phyloP scores from a whole-genome alignment of 202 grass and related monocot genomes.

The Brachypodium distachyon region DNA sequence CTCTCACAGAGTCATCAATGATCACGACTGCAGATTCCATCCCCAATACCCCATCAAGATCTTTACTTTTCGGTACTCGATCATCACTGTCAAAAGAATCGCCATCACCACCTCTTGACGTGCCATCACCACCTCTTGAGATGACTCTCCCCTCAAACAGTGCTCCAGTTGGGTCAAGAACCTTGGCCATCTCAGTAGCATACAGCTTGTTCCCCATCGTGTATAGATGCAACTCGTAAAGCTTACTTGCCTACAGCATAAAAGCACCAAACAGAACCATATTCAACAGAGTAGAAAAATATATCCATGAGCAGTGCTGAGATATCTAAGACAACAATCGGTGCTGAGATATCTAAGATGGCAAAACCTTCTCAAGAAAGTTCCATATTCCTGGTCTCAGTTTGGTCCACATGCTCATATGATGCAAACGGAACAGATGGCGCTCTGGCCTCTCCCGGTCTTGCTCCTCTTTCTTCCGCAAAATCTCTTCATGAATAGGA shows the following conservation, averaged over 20 bases:
- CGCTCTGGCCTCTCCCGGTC: constrained; percentile 60
- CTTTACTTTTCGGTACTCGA: constrained; percentile 85
- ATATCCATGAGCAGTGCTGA: neutral
- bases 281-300: neutral
- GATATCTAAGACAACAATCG: neutral
- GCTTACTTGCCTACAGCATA: constrained; percentile 67
- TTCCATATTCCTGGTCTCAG: constrained; percentile 97
- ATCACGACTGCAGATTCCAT: constrained; percentile 97
- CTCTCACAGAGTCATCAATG: constrained; percentile 84
- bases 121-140: constrained; percentile 72
- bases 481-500: constrained; percentile 65
- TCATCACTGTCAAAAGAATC: constrained; percentile 76
- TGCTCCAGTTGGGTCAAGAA: constrained; percentile 71
- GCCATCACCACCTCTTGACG: constrained; percentile 71
- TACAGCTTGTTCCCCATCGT: constrained; percentile 99
- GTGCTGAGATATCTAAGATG: neutral
- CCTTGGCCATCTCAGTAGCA: constrained; percentile 97
- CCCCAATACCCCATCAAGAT: constrained; percentile 91
- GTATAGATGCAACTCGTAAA: constrained; percentile 90
- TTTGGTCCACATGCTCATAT: constrained; percentile 99
- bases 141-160: constrained; percentile 87
- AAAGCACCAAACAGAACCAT: constrained; percentile 7
- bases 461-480: constrained; percentile 90
- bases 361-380: constrained; percentile 88
- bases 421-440: constrained; percentile 78